These are phyloP conservation scores for Quercus berberidifolia DNA, from an alignment of 306 rosid genomes.

Conservation along the genomic window DNA sequence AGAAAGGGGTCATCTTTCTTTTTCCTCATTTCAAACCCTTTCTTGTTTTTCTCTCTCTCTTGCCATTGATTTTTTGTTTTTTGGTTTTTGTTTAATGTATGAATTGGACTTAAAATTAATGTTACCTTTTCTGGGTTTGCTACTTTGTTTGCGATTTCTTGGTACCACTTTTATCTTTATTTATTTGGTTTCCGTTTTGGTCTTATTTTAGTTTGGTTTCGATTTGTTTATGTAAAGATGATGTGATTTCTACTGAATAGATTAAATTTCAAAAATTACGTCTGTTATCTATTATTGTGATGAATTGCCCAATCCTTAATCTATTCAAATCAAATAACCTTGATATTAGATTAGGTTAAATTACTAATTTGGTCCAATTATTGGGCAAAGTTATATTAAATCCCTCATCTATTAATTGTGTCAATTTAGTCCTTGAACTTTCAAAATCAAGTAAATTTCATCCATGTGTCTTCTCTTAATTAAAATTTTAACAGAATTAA, in stretches of 20 bases:
- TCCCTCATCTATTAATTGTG: too few relatives aligned
- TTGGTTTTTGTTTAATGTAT: background rate
- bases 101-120: background rate
- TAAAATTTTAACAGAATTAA: too few relatives aligned
- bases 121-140: background rate
- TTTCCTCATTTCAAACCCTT: background rate
- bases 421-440: too few relatives aligned
- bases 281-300: background rate
- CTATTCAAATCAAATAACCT: background rate
- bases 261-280: background rate
- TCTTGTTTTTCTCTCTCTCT: background rate
- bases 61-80: background rate
- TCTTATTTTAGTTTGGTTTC: background rate
- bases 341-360: background rate
- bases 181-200: background rate
- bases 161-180: too few relatives aligned
- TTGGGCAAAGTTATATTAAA: too few relatives aligned
- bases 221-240: background rate
- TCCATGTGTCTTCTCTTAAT: too few relatives aligned
- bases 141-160: too few relatives aligned
- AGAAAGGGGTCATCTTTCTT: slow-evolving; percentile 24
- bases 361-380: too few relatives aligned
- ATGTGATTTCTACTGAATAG: too few relatives aligned
- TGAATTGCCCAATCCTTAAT: background rate
- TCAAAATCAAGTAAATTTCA: too few relatives aligned